Conservation (phyloP, 768 basidiomycete species). For the Agrocybe praecox region DNA sequence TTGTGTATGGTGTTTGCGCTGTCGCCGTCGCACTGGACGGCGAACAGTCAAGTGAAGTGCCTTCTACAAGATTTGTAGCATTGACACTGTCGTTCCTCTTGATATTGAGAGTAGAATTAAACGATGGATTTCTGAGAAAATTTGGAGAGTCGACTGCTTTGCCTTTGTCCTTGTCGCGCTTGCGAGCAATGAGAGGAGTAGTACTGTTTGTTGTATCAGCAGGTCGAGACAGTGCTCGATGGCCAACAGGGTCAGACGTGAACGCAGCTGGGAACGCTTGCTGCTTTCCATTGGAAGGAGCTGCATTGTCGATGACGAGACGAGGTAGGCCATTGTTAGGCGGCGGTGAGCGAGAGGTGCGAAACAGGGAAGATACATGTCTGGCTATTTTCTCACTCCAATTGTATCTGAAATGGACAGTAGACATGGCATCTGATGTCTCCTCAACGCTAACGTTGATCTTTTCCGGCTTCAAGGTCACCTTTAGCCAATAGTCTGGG, state of each 20-base stretch:
- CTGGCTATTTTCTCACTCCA: slow-evolving; percentile 46
- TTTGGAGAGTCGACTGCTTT: no score
- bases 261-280: no score
- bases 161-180: no score
- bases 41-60: background rate
- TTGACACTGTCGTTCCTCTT: no score
- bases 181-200: no score
- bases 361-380: slow-evolving; percentile 54
- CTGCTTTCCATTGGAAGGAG: background rate
- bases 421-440: slow-evolving; percentile 71
- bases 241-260: no score
- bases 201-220: no score
- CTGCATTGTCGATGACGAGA: background rate
- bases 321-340: background rate
- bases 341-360: slow-evolving; percentile 27
- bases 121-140: no score
- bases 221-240: no score
- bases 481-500: slow-evolving; percentile 67
- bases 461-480: slow-evolving; percentile 33
- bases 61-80: no score
- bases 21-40: background rate
- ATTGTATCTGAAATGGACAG: slow-evolving; percentile 63
- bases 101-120: no score
- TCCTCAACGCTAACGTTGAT: slow-evolving; percentile 74
- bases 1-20: background rate